phyloP scores from a whole-genome alignment of 139 green algal species.

The Chara braunii region DNA sequence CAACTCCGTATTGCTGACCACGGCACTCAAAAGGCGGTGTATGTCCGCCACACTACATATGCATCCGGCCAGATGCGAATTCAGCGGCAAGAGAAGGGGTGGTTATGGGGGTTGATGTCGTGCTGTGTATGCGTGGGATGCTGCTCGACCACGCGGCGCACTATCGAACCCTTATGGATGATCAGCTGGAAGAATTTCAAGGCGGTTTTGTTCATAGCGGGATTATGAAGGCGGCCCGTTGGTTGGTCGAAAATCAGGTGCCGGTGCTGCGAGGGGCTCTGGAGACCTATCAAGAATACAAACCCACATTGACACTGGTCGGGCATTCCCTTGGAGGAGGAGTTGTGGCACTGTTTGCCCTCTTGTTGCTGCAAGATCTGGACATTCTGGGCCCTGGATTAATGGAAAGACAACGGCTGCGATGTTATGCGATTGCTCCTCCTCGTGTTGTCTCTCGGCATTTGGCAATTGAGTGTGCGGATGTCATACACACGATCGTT shows the following conservation, averaged over 20 bases:
- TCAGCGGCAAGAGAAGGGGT: no score
- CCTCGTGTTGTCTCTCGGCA: slow-evolving; percentile 16
- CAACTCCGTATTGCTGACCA: no score
- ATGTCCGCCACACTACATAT: no score
- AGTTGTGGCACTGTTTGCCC: slow-evolving; percentile 21
- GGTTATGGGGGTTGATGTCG: no score
- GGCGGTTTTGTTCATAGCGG: slow-evolving; percentile 19
- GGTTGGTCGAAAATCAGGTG: background rate
- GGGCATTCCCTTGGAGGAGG: slow-evolving; percentile 24
- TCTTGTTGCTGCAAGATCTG: background rate
- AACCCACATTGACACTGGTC: slow-evolving; percentile 6
- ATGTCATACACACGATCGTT: slow-evolving; percentile 29
- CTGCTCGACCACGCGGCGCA: no score
- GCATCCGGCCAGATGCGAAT: no score
- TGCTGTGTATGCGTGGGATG: no score
- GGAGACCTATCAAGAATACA: slow-evolving; percentile 10
- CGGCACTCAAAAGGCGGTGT: no score
- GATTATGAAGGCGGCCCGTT: slow-evolving; percentile 2
- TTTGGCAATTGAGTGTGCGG: slow-evolving; percentile 10
- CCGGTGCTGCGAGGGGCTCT: background rate
- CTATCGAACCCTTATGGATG: no score
- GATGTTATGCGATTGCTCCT: slow-evolving; percentile 29
- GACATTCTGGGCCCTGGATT: slow-evolving; percentile 7
- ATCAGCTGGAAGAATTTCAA: no score
- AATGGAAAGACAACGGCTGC: background rate